A percentile compares a stretch with the other conserved stretches of the same genome.
phyloP scores from a whole-genome alignment of 495 filamentous ascomycete species.

The Halenospora varia region DNA sequence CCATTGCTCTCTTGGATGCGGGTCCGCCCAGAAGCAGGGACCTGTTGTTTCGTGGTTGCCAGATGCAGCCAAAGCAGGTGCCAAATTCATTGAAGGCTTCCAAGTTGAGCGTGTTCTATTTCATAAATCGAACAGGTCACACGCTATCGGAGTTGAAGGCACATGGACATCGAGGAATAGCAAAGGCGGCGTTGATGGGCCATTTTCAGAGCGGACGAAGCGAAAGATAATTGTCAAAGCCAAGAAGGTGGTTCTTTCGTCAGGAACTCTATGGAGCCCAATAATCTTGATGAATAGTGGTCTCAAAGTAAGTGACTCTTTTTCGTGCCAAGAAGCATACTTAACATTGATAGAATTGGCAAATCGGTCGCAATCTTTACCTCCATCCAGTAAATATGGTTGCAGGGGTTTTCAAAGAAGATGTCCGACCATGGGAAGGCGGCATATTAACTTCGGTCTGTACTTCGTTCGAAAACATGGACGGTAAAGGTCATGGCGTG shows the following conservation, averaged over 20 bases:
- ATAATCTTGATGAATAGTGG: conserved; percentile 73
- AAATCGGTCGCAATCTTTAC: conserved; percentile 82
- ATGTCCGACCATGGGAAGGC: conserved; percentile 74
- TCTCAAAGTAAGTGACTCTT: conserved; percentile 36
- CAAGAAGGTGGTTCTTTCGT: conserved; percentile 75
- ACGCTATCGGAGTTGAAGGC: conserved; percentile 64
- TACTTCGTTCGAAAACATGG: conserved; percentile 76
- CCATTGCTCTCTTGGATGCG: conserved; percentile 75
- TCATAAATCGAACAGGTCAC: conserved; percentile 47
- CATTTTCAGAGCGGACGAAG: conserved; percentile 36
- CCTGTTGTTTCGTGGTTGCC: conserved; percentile 73
- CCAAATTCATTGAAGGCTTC: conserved; percentile 77
- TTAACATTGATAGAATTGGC: conserved; percentile 54
- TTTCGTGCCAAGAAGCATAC: neutral
- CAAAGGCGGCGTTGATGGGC: conserved; percentile 49
- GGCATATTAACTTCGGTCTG: conserved; percentile 71
- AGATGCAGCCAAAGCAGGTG: conserved; percentile 71
- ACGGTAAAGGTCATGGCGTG: conserved; percentile 75
- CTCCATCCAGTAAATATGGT: conserved; percentile 68
- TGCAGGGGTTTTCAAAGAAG: conserved; percentile 59
- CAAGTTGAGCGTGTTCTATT: conserved; percentile 64
- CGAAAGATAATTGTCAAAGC: conserved; percentile 68
- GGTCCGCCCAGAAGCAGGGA: conserved; percentile 67
- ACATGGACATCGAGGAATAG: conserved; percentile 69
- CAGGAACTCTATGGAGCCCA: conserved; percentile 71